phyloP scores from a whole-genome alignment of 805 yeast species.

The Candida ficus region DNA sequence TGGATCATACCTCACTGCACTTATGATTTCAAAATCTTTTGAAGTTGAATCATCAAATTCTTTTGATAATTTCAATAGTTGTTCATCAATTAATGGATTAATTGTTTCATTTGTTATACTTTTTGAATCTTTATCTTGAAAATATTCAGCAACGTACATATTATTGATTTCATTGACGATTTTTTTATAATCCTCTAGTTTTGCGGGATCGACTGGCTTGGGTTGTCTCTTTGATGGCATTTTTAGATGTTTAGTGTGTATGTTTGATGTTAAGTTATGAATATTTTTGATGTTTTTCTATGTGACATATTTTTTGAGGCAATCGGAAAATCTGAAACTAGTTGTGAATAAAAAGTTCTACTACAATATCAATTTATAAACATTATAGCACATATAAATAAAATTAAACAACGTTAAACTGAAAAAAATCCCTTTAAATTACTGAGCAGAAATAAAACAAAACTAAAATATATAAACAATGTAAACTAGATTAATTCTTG shows the following conservation, averaged over 20 bases:
- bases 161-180: slow-evolving; percentile 1
- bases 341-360: no score
- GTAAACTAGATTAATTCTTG: slow-evolving; percentile 26
- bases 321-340: no score
- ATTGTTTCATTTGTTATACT: not conserved
- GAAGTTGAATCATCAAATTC: no score
- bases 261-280: no score
- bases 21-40: slow-evolving; percentile 48
- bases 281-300: no score
- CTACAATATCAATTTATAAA: no score
- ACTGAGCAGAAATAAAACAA: not conserved
- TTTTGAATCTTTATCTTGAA: not conserved
- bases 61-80: not conserved
- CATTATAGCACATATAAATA: not conserved
- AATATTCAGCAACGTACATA: slow-evolving; percentile 1
- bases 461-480: not conserved
- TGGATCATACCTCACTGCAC: slow-evolving; percentile 79
- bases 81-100: slow-evolving; percentile 3
- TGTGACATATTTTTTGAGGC: not conserved
- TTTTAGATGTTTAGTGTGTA: not conserved
- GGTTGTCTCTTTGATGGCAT: not conserved
- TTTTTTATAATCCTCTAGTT: not conserved
- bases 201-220: slow-evolving; percentile 6
- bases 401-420: not conserved
- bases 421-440: not conserved